Evolutionary conservation across 352 stramenopile species (phyloP), one percentile per base, ranked within the genome.

Genomic region (Phytopythium chamaehyphon): DNA sequence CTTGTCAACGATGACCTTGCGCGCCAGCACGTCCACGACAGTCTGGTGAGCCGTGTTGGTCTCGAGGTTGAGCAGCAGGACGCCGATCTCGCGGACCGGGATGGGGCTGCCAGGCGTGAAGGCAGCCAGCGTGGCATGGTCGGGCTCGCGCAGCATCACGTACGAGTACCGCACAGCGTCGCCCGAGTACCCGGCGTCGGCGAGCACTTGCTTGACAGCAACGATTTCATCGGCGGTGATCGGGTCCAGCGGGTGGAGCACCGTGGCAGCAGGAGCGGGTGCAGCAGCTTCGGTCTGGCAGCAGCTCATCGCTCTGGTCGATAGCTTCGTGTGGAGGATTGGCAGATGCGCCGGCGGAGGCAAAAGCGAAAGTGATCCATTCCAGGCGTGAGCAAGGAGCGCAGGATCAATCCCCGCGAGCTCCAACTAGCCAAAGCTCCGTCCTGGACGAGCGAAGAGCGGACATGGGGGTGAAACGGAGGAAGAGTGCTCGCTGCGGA

Each of bases 101-200:
- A 81, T 64, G 33, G 57, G 28, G 14, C 77, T 55, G 12, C 67
- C 61, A 4, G 36, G 16, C 28, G 59, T 50, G 45, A 77, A 81
- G 36, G 66, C 64, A 45, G 54, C 40, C 40, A 81, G 49, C 23
- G 67, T 81, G 26, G 56, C 40, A 57, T 81, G 64, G 44, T 81
- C 64, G 2, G 70, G 70, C 47, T 77, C 70, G 44, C 70, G 73
- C 54, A 81, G 51, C 67, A 81, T 70, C 42, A 81, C 70, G 51
- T 81, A 81, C 35, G 67, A 73, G 52, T 71, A 81, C 42, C 70
- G 70, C 4, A 77, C 22, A 19, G 69, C 50, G 8, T 62, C 40
- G 14, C 67, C 57, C 14, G 46, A 56, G 61, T 71, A 69, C n/a
- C 66, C 70, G 16, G 54, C 55, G 9, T 73, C 67, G 7, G 59